Evolutionary conservation across 139 green algal species (phyloP).

Genomic region (Deuterostichococcus epilithicus): DNA sequence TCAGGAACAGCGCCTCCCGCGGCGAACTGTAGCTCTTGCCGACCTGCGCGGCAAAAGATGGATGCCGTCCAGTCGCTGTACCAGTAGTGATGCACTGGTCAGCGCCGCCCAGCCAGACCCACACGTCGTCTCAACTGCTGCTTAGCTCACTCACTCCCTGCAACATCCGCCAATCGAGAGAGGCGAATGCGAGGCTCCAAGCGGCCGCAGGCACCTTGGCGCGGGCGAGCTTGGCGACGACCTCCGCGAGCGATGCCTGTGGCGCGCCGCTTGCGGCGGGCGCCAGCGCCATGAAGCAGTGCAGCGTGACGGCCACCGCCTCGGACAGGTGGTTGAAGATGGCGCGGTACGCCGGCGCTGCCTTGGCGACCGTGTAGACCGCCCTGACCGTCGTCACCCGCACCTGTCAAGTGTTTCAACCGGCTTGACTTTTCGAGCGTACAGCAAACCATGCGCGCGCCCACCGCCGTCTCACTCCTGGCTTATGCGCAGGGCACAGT

Average conservation of each 20-base stretch:
- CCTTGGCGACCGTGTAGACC: not conserved
- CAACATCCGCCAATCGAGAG: no score
- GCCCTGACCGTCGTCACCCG: not conserved
- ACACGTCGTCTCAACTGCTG: no score
- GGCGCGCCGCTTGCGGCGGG: conserved; percentile 35
- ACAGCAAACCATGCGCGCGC: not conserved
- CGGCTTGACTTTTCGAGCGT: not conserved
- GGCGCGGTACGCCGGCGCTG: not conserved
- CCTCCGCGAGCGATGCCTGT: conserved; percentile 50
- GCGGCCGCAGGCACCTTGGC: conserved; percentile 45
- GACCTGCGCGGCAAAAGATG: conserved; percentile 25
- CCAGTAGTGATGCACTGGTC: no score
- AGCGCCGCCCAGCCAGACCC: no score
- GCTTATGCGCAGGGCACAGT: no score
- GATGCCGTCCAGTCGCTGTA: no score
- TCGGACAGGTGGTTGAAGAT: conserved; percentile 13
- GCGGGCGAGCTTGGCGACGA: conserved; percentile 62
- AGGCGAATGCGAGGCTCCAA: no score
- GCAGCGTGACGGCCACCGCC: not conserved
- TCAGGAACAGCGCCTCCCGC: conserved; percentile 66
- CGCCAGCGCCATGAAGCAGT: conserved; percentile 42
- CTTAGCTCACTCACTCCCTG: no score
- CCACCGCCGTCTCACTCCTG: not conserved
- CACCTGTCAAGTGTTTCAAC: not conserved
- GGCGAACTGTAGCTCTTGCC: conserved; percentile 54